These are phyloP conservation scores for Pseudocohnilembus persalinus DNA, from an alignment of 169 alveolate genomes.

Conservation along the genomic window DNA sequence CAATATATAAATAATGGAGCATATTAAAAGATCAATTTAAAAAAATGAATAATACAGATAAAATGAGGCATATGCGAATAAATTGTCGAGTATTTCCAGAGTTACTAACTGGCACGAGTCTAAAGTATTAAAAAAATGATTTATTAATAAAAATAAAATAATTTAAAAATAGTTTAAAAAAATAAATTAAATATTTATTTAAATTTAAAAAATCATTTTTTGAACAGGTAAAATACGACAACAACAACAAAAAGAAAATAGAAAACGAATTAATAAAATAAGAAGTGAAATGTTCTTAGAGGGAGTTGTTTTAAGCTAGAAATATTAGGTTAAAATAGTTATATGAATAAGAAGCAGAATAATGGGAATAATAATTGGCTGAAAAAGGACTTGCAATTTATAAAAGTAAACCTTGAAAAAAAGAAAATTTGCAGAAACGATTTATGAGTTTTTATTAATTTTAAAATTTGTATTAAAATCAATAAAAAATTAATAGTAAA, in stretches of 20 bases:
- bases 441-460: too few relatives aligned
- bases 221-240: constrained; percentile 7
- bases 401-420: constrained; percentile 10
- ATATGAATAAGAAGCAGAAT: constrained; percentile 16
- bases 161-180: background rate
- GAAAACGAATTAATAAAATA: constrained; percentile 6
- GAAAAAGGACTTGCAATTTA: constrained; percentile 25
- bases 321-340: constrained; percentile 7
- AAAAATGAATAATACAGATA: constrained; percentile 9
- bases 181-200: too few relatives aligned
- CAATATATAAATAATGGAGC: background rate
- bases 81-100: constrained; percentile 16
- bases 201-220: too few relatives aligned
- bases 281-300: constrained; percentile 23
- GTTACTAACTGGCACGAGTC: constrained; percentile 26
- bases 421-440: too few relatives aligned
- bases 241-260: constrained; percentile 6
- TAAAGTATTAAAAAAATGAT: background rate
- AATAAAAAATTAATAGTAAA: too few relatives aligned
- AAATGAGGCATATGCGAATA: constrained; percentile 19
- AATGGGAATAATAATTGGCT: constrained; percentile 26
- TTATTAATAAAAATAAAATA: too few relatives aligned
- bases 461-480: too few relatives aligned
- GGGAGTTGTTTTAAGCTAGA: constrained; percentile 11
- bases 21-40: constrained; percentile 25